phyloP scores from a whole-genome alignment of 352 stramenopile genomes.

The Phytophthora sp. region DNA sequence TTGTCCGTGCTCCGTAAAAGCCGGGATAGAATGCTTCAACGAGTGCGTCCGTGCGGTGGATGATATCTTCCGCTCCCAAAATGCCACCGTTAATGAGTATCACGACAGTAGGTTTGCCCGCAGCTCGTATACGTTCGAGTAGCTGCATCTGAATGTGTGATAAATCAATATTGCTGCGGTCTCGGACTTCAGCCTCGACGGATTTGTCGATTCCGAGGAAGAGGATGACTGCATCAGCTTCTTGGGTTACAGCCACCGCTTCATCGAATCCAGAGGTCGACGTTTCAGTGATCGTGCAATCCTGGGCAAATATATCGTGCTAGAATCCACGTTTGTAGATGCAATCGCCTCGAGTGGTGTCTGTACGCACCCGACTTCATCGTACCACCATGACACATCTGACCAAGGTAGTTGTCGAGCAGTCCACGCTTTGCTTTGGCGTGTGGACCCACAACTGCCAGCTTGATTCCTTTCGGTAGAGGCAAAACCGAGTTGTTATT shows the following conservation, averaged over 20 bases:
- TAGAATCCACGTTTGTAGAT: constrained; percentile 42
- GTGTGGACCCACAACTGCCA: constrained; percentile 83
- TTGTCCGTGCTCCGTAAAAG: constrained; percentile 67
- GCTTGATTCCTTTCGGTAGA: constrained; percentile 44
- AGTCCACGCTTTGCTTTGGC: constrained; percentile 49
- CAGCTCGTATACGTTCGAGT: constrained; percentile 55
- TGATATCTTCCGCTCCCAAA: constrained; percentile 69
- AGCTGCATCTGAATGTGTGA: constrained; percentile 73
- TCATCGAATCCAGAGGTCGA: constrained; percentile 52
- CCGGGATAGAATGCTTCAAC: constrained; percentile 82
- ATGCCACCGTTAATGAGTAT: constrained; percentile 89
- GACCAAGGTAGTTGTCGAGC: constrained; percentile 86
- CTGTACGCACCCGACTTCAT: constrained; percentile 60
- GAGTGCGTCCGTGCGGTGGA: constrained; percentile 59
- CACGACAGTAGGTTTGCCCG: constrained; percentile 69
- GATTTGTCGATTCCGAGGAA: constrained; percentile 80
- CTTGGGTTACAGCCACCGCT: constrained; percentile 38
- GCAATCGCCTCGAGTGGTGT: constrained; percentile 68
- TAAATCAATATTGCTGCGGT: constrained; percentile 70
- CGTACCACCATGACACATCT: constrained; percentile 59
- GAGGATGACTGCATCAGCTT: constrained; percentile 62
- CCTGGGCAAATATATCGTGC: constrained; percentile 32
- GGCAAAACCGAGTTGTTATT: constrained; percentile 80
- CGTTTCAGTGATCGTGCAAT: constrained; percentile 60
- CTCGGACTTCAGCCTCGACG: constrained; percentile 70